Base-by-base conservation (phyloP, 2,329 filamentous ascomycete genomes). In the Sphaerostilbella broomeana region DNA sequence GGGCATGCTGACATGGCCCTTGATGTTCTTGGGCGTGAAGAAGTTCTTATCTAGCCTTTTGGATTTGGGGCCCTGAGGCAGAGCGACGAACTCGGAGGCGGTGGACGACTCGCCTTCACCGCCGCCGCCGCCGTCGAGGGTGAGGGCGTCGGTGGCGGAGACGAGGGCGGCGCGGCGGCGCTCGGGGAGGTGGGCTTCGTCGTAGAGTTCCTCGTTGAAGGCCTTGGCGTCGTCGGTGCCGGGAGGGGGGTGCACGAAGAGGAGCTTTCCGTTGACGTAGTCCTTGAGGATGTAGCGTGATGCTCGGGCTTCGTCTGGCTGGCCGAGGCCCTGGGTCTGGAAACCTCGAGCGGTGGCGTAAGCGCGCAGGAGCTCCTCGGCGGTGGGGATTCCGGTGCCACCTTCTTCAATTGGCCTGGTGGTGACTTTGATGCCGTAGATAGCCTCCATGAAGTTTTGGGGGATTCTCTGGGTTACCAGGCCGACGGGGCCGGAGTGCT, bases 211-310 rank as follows among this genome's bases (percentile, higher is more conserved):
- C 35, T 72, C 69, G 65, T 98, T 98, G 72, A 97, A 98, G 38
- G 82, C 77, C 34, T 68, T 66, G 1, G 78, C 69, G 51, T 95
- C 84, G 26, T 84, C 77, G 20, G 81, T 74, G 4, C 67, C 67
- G 0, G 89, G 89, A 0, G 92, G 92, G 4, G 92, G 89, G 53
- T 90, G 82, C 50, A 88, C 92, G 67, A 84, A 97, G 5, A 97
- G 75, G 0, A 98, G 75, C 65, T 95, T 97, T 47, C 92, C 92
- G 58, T 84, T 94, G 51, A 98, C 92, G 56, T 97, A 98, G 65
- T 98, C 92, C 61, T 98, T 98, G 18, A 98, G 75, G 12, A 98
- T 74, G 51, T 86, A 84, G 38, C 92, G 77, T 4, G 90, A 88
- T 6, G 92, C 92, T 52, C 92, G 77, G 2, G 88, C 94, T 67